Evolutionary conservation across 2,329 filamentous ascomycete species (phyloP).

Genomic region (Phoma sp.): DNA sequence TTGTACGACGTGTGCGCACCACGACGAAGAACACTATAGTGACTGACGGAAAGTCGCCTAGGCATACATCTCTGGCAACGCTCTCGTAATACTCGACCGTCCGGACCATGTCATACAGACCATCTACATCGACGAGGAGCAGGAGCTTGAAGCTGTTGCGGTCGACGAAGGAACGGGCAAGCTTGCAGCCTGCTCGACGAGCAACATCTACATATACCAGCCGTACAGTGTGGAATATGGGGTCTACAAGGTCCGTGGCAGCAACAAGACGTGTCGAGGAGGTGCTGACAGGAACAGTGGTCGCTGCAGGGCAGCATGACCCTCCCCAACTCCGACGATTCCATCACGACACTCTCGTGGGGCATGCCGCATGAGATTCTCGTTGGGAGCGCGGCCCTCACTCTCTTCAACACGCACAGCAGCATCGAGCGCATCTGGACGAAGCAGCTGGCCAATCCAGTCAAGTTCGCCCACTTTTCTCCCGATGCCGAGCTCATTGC

Average conservation of each 20-base stretch:
- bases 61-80: constrained; percentile 90
- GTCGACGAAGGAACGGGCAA: constrained; percentile 85
- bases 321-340: constrained; percentile 53
- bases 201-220: constrained; percentile 76
- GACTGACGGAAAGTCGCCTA: constrained; percentile 46
- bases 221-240: constrained; percentile 75
- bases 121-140: constrained; percentile 79
- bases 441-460: constrained; percentile 73
- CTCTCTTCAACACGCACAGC: constrained; percentile 68
- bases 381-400: constrained; percentile 72
- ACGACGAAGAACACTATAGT: constrained; percentile 1
- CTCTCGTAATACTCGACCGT: constrained; percentile 80
- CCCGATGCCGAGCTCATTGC: constrained; percentile 88
- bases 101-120: constrained; percentile 82
- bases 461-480: constrained; percentile 78
- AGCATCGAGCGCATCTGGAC: constrained; percentile 72
- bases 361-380: constrained; percentile 84
- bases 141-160: constrained; percentile 74
- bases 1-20: constrained; percentile 60
- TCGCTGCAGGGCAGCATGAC: constrained; percentile 67
- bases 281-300: constrained; percentile 56
- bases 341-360: constrained; percentile 77
- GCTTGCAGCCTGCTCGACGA: constrained; percentile 76
- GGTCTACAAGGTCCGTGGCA: constrained; percentile 68
- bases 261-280: constrained; percentile 21